Evolutionary conservation across 768 basidiomycete genomes (phyloP), one percentile per base, ranked within the genome.

Genomic region (Dacryopinax primogenitus): DNA sequence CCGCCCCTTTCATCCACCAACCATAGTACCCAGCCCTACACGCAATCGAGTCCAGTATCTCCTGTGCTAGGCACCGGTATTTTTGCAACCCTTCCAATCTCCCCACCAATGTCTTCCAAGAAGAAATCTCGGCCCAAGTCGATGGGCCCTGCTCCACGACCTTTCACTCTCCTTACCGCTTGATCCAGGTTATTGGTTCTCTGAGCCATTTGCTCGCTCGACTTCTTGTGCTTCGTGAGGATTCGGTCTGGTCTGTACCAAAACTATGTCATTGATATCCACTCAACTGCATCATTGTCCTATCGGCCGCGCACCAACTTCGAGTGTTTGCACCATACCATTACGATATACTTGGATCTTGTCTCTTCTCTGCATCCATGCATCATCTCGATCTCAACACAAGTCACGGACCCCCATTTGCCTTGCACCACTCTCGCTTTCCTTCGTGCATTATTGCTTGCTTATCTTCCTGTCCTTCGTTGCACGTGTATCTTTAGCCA

Each of bases 401-500:
- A 58, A 26, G 51, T 18, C 51, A 28, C 32, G 9, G 13, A 15
- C 26, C 51, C 26, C 51, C 32, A 28, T 30, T 32, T 58, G 26
- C 21, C 21, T 58, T 30, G 32, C 26, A 13, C 32, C 51, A 58
- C 51, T 11, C 18, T 58, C 51, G 51, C 30, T 58, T 58, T 28
- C 51, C 26, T 58, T 58, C 51, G 51, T 58, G 51, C 51, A 58
- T 58, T 58, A 58, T 18, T n/a, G n/a, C n/a, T n/a, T n/a, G n/a
- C n/a, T n/a, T n/a, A n/a, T n/a, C n/a, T n/a, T n/a, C n/a, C n/a
- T n/a, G n/a, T n/a, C n/a, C n/a, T n/a, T n/a, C n/a, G n/a, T n/a
- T n/a, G n/a, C n/a, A n/a, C n/a, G n/a, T n/a, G n/a, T n/a, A n/a
- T n/a, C n/a, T n/a, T n/a, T n/a, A n/a, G n/a, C n/a, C n/a, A n/a